Base-by-base conservation (phyloP, 805 yeast genomes). In the Monosporozyma unispora region DNA sequence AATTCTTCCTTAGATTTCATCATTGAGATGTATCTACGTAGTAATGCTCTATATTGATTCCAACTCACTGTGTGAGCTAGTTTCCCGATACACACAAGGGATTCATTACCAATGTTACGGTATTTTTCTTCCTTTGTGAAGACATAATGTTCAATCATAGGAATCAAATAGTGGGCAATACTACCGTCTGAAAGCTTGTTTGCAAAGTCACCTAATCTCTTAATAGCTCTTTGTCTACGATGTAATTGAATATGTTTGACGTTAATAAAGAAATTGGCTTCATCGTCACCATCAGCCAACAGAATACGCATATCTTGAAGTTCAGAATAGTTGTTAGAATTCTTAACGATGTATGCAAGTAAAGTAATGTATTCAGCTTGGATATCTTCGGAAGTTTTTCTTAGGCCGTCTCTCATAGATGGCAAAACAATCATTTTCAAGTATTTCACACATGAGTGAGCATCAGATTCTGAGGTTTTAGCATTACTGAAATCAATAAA, bases 141-240 rank as follows among this genome's bases (percentile, higher is more conserved):
- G 1, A 85, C 88, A 66, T 82, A 88, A 53, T 79, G 81, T 69
- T 93, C 98, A 52, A 90, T 74, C 54, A 90, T 77, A 4, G 99
- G 98, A 49, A 93, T 68, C 41, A 93, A 59, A 62, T 84, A 89
- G 59, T 87, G 93, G 0, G 95, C 76, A 48, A 91, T 78, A 56
- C 80, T 82, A 35, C 70, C 68, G 23, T 78, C 78, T 0, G 77
- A 65, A 6, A 90, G 64, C 6, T 70, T 54, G 19, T 63, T 50
- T 5, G 79, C 76, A 41, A 74, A 58, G 4, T 73, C 80, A 10
- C 75, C 74, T 27, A 90, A 67, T 51, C 85, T 75, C 58, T 80
- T 76, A 21, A 91, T 74, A 0, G 98, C 96, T 58, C 89, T 76
- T 64, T 85, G 89, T 57, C 96, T 83, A 68, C 95, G 79, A 60